Evolutionary conservation across 2,329 filamentous ascomycete genomes (phyloP), one percentile per base, ranked within the genome.

Genomic region (Remersonia thermophila): DNA sequence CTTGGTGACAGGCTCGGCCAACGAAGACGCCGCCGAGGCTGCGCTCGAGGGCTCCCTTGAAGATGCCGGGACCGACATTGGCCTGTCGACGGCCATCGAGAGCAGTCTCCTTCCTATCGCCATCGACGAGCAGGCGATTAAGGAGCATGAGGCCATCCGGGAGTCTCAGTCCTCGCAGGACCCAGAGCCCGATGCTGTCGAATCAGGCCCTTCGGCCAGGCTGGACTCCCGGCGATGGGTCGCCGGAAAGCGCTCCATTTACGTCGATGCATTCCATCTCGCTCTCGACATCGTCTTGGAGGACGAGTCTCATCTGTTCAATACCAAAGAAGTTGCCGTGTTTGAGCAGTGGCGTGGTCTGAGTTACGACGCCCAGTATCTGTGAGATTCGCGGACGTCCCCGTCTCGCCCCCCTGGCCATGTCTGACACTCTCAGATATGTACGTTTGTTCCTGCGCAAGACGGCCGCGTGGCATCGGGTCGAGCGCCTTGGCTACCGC

Each of bases 211-310:
- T 27, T 64, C 71, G 7, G 52, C 80, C 11, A 67, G 67, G 39
- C 61, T 74, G 35, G 44, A 55, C 38, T 44, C 51, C 12, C 55
- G 65, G 64, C 34, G 70, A 41, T 94, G 84, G 84, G 59, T 77
- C 4, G 75, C 69, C 50, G 84, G 85, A 0, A 78, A 76, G 54
- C 93, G 79, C 51, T 96, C 87, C 1, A 84, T 98, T 37, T 98
- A 98, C 51, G 85, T 95, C 13, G 91, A 98, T 60, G 91, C 91
- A 1, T 98, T 98, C 65, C 94, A 94, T 51, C 66, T 96, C 11
- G 85, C 89, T 2, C 63, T 98, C 33, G 79, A 89, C 40, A 94
- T 84, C 0, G 91, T 98, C 3, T 61, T 96, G 10, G 77, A 84
- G 33, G 84, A 96, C 39, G 91, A 98, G 58, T 71, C 73, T 1